Conservation (phyloP, 1,284 basidiomycete genomes). For the Phellinidium pouzarii region DNA sequence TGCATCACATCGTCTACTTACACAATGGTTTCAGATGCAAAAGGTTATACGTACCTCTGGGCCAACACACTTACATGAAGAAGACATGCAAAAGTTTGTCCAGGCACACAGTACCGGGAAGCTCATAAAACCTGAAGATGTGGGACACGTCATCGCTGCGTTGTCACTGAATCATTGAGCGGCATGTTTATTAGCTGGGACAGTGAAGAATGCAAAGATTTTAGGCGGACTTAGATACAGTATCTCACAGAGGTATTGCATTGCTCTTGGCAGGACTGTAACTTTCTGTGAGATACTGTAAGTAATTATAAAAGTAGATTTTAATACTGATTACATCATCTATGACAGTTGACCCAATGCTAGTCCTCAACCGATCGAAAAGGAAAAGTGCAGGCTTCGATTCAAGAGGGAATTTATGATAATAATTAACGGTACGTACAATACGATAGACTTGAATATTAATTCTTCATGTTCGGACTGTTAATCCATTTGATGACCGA, state of each 20-base stretch:
- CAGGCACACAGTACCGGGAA: conserved; percentile 53
- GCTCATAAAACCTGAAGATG: conserved; percentile 63
- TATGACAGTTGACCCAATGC: no score
- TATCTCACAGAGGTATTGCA: no score
- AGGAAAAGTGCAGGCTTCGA: no score
- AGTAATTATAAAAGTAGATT: no score
- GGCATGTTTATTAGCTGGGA: conserved; percentile 77
- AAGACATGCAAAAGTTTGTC: conserved; percentile 53
- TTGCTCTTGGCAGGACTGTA: no score
- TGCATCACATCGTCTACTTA: not conserved
- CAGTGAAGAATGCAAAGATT: conserved; percentile 51
- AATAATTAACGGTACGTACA: not conserved
- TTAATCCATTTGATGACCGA: conserved; percentile 63
- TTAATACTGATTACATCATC: no score
- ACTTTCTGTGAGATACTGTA: no score
- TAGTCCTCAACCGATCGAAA: no score
- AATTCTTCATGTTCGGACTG: conserved; percentile 14
- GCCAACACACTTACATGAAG: conserved; percentile 41
- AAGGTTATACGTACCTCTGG: conserved; percentile 41
- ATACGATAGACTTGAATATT: not conserved
- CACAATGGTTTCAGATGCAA: conserved; percentile 59
- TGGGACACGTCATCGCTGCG: conserved; percentile 70
- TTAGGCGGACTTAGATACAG: conserved; percentile 30
- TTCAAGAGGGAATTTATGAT: no score
- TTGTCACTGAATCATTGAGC: conserved; percentile 53